Evolutionary conservation across 352 stramenopile species (phyloP).

Genomic region (Blastocystis sp.): DNA sequence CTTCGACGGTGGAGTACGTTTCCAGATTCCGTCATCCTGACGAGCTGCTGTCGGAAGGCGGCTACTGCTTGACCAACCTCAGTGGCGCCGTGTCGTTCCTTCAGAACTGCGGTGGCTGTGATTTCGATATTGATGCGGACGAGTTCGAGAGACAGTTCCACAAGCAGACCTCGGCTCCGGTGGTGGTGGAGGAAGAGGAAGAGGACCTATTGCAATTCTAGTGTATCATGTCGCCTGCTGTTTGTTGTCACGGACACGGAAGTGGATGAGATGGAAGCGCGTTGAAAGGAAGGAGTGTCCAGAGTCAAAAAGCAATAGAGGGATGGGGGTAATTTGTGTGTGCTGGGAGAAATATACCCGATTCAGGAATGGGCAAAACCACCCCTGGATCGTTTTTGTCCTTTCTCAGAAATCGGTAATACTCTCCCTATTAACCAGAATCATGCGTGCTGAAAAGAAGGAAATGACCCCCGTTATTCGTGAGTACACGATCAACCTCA

Average conservation of each 20-base stretch:
- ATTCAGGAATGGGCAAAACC: too few species aligned
- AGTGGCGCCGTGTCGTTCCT: slow-evolving; percentile 85
- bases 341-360: too few species aligned
- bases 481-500: slow-evolving; percentile 97
- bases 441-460: slow-evolving; percentile 64
- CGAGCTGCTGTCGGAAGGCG: slow-evolving; percentile 85
- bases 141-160: slow-evolving; percentile 78
- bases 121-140: slow-evolving; percentile 79
- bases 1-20: slow-evolving; percentile 87
- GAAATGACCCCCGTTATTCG: slow-evolving; percentile 80
- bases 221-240: slow-evolving; percentile 35
- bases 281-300: too few species aligned
- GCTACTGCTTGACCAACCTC: slow-evolving; percentile 86
- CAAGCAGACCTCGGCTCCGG: slow-evolving; percentile 21
- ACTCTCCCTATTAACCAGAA: slow-evolving; percentile 45
- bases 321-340: too few species aligned
- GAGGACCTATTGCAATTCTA: slow-evolving; percentile 54
- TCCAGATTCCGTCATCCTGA: slow-evolving; percentile 81
- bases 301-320: too few species aligned
- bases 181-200: slow-evolving; percentile 25
- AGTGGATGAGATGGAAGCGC: too few species aligned
- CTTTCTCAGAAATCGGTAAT: slow-evolving; percentile 40
- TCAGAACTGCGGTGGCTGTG: slow-evolving; percentile 79
- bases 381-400: neutral
- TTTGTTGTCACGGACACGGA: slow-evolving; percentile 12